Base-by-base conservation (phyloP, 2,329 filamentous ascomycete species). In the Arachnomyces sp. region DNA sequence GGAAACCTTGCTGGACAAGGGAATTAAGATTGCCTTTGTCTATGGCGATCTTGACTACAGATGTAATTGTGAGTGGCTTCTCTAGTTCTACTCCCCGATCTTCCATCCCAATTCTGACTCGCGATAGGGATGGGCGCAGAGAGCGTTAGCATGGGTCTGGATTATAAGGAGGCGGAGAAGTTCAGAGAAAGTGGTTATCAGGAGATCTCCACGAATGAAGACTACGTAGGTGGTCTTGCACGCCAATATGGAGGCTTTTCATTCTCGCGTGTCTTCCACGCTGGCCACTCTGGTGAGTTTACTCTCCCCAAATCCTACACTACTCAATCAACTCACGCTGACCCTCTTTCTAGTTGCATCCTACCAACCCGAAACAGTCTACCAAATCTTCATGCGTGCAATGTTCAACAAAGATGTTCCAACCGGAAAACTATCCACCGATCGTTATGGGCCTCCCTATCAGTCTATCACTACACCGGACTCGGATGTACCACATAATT, bases 41-140 rank as follows among this genome's bases (percentile, higher is more conserved):
- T 77, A 78, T 49, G 76, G 76, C 2, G 76, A 79, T 50, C 65
- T 72, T 2, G 76, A 79, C 51, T 79, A 68, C 44, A 61, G 61
- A 1, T 68, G 66, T 50, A 72, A 72, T 52, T 73, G 47, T 25
- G 9, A 5, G 9, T 25, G 5, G 9, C 20, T 9, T 9, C 9
- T 25, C 9, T 25, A 25, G 9, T 5, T 25, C 20, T n/a, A n/a
- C n/a, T 5, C 20, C 9, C 20, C 9, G 9, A 9, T 25, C 9
- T 25, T 25, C 5, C 20, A 5, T 5, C 9, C 9, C 20, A 25
- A 25, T 25, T 9, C 20, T 25, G 20, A 25, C 20, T 25, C 5
- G 5, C 5, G 9, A 25, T 25, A 25, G 20, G 68, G 71, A 46
- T 73, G 8, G 71, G 71, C 15, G 72, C 70, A 20, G 70, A 75